Evolutionary conservation across 441 rosid species (phyloP).

Genomic region (Eruca vesicaria): DNA sequence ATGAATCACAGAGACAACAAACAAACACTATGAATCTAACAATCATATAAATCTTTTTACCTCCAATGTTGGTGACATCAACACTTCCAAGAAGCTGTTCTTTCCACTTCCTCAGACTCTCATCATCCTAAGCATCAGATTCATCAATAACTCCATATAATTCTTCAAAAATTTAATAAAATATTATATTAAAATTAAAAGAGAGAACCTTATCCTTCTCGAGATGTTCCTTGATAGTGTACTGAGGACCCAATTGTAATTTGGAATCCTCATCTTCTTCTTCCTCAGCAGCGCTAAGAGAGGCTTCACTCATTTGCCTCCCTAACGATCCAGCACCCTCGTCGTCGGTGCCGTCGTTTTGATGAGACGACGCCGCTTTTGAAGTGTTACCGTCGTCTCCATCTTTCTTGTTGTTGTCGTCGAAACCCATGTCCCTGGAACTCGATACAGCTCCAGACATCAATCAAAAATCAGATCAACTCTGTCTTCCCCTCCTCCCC

Average conservation of each 20-base stretch:
- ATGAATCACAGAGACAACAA: neutral
- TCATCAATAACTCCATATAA: neutral
- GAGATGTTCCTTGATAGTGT: slow-evolving; percentile 64
- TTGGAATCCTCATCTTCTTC: slow-evolving; percentile 61
- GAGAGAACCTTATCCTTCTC: slow-evolving; percentile 58
- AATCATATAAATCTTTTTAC: slow-evolving; percentile 11
- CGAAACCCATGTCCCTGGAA: slow-evolving; percentile 61
- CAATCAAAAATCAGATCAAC: slow-evolving; percentile 35
- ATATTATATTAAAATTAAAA: neutral
- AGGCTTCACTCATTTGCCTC: slow-evolving; percentile 49
- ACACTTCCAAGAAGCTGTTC: slow-evolving; percentile 86
- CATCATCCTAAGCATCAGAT: slow-evolving; percentile 58
- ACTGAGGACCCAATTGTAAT: slow-evolving; percentile 74
- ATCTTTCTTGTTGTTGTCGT: slow-evolving; percentile 1
- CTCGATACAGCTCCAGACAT: slow-evolving; percentile 68
- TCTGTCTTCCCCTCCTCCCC: neutral
- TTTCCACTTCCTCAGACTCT: slow-evolving; percentile 89
- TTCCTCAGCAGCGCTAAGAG: slow-evolving; percentile 47
- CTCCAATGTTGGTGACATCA: slow-evolving; percentile 71
- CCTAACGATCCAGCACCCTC: slow-evolving; percentile 38
- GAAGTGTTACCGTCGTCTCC: neutral
- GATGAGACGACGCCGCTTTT: neutral
- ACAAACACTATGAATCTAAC: neutral
- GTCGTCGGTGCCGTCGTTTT: slow-evolving; percentile 31
- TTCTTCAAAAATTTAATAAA: neutral